Percentiles rank a stretch among this genome's conserved stretches.
phyloP scores from a whole-genome alignment of 2,329 filamentous ascomycete genomes.

The Cyphellophora europaea region DNA sequence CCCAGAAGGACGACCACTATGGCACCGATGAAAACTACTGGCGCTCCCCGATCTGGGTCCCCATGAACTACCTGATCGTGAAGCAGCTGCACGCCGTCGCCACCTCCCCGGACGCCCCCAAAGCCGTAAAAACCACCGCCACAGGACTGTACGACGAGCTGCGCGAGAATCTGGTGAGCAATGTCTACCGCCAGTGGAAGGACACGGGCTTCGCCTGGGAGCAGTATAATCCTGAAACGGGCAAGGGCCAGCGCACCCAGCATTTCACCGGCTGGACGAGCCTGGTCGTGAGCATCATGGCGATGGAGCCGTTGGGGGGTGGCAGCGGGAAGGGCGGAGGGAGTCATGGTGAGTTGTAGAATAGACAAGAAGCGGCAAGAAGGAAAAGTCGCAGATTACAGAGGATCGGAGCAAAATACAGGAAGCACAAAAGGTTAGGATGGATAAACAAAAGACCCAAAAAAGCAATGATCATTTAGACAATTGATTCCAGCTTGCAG shows the following conservation, averaged over 20 bases:
- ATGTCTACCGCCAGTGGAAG: constrained; percentile 78
- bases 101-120: constrained; percentile 6
- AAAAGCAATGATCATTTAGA: too few relatives aligned
- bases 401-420: too few relatives aligned
- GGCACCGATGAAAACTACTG: constrained; percentile 95
- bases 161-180: constrained; percentile 76
- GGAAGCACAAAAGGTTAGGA: too few relatives aligned
- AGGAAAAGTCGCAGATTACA: too few relatives aligned
- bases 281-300: constrained; percentile 94
- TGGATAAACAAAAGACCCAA: too few relatives aligned
- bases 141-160: constrained; percentile 66
- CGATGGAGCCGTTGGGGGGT: constrained; percentile 59
- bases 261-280: constrained; percentile 99
- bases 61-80: constrained; percentile 85
- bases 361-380: too few relatives aligned
- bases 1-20: constrained; percentile 72
- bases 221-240: constrained; percentile 92
- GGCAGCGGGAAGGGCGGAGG: constrained; percentile 27
- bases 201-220: constrained; percentile 97
- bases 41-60: constrained; percentile 90
- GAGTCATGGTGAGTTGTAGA: constrained; percentile 13
- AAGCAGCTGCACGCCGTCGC: constrained; percentile 65
- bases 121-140: constrained; percentile 39
- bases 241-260: constrained; percentile 86
- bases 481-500: too few relatives aligned